phyloP scores from a whole-genome alignment of 2,329 filamentous ascomycete species.

The Diaporthe ilicicola region DNA sequence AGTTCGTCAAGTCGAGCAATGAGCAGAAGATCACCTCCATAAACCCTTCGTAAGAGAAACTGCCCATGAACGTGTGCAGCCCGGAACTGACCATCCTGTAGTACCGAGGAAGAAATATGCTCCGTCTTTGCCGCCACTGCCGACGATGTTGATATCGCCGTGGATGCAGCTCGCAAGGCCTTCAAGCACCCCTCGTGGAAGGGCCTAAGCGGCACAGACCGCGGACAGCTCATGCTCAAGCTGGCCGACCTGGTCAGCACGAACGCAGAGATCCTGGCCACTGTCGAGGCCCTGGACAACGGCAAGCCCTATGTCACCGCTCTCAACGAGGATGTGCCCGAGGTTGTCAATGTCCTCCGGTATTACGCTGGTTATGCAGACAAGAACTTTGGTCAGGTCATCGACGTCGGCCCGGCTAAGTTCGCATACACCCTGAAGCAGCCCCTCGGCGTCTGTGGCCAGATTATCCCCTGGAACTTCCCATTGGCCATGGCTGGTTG shows the following conservation, averaged over 20 bases:
- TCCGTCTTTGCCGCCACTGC: conserved; percentile 74
- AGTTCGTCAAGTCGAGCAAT: conserved; percentile 74
- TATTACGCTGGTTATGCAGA: conserved; percentile 86
- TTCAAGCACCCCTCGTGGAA: conserved; percentile 75
- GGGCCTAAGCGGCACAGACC: conserved; percentile 71
- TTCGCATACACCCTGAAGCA: conserved; percentile 81
- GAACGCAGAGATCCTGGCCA: conserved; percentile 60
- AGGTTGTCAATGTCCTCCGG: conserved; percentile 60
- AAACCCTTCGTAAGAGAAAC: conserved; percentile 71
- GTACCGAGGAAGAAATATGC: conserved; percentile 71
- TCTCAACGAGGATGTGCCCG: conserved; percentile 68
- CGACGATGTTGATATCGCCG: conserved; percentile 75
- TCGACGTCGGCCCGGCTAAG: conserved; percentile 74
- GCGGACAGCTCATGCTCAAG: conserved; percentile 73
- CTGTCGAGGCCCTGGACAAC: conserved; percentile 80
- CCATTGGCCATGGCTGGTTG: conserved; percentile 79
- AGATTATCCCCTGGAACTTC: conserved; percentile 86
- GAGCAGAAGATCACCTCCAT: conserved; percentile 72
- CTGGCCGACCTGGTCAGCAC: conserved; percentile 74
- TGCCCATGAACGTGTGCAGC: background rate
- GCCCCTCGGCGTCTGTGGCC: conserved; percentile 79
- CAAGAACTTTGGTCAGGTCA: conserved; percentile 82
- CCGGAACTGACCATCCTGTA: conserved; percentile 34
- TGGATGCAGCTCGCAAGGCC: conserved; percentile 73
- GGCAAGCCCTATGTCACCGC: conserved; percentile 78